phyloP scores from a whole-genome alignment of 75 land plant genomes.

The Cunninghamia lanceolata region DNA sequence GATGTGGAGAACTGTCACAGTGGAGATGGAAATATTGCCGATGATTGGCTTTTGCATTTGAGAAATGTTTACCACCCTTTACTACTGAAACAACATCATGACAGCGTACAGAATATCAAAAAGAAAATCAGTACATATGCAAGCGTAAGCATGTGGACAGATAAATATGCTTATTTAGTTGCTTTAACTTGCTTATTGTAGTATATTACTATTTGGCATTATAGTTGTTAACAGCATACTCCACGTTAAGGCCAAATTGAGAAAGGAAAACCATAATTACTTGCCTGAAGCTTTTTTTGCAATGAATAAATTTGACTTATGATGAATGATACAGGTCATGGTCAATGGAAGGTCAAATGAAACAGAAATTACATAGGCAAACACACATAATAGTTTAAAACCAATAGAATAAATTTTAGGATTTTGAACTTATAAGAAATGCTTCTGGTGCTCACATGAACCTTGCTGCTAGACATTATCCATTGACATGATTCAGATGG shows the following conservation, averaged over 20 bases:
- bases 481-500: no score
- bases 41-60: constrained; percentile 53
- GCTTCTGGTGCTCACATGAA: no score
- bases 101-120: constrained; percentile 43
- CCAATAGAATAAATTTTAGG: no score
- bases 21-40: constrained; percentile 10
- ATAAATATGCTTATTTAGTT: neutral
- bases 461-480: no score
- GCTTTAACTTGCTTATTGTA: neutral
- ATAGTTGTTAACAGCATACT: neutral
- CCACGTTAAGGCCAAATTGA: neutral
- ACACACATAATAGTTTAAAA: neutral
- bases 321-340: neutral
- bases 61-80: constrained; percentile 79
- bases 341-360: neutral
- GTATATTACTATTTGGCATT: neutral
- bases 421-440: no score
- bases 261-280: neutral
- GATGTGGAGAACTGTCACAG: neutral
- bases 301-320: neutral
- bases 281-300: neutral
- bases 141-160: neutral
- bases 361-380: no score
- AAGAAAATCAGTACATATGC: constrained; percentile 22
- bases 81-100: constrained; percentile 57